Base-by-base conservation (phyloP, 2,329 filamentous ascomycete species). In the Sclerotinia nivalis region DNA sequence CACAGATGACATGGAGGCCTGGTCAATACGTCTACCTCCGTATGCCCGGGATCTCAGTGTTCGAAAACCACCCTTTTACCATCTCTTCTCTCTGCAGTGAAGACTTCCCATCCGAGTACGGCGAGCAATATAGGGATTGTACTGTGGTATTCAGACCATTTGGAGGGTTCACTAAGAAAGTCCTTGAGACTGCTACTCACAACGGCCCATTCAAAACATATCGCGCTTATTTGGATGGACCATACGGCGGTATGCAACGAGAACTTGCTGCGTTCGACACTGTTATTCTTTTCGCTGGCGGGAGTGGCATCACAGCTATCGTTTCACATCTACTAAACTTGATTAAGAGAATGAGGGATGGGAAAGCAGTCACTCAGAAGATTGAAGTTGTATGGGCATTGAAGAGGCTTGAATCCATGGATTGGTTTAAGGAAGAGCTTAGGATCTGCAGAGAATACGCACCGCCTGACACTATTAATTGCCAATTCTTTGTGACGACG, bases 351-450 rank as follows among this genome's bases (percentile, higher is more conserved):
- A 97, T 98, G 91, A 89, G 93, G 71, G 94, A 97, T 77, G 92
- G 93, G 64, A 97, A 97, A 80, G 94, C 95, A 47, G 93, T 97
- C 58, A 97, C 94, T 2, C 93, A 91, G 79, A 92, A 91, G 73
- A 91, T 98, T 7, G 91, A 96, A 22, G 92, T 98, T 1, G 88
- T 98, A n/a, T 98, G 95, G 95, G 89, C 94, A 7, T 84, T 97
- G 74, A 97, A 96, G 81, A 88, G 92, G 69, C 89, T 96, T 20
- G 95, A 97, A 80, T 93, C 93, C 0, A 93, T 98, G 89, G 93
- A 97, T 78, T 98, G 95, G 95, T 98, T 97, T 84, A 92, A 93
- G 74, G 94, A 97, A 81, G 95, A 97, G 80, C 84, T 97, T 70
- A 88, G 93, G 61, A 97, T 97, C 76, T 97, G 95, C 81, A 88